These are phyloP conservation scores for Hylodesmum podocarpum DNA, from an alignment of 306 rosid genomes.

Conservation along the genomic window DNA sequence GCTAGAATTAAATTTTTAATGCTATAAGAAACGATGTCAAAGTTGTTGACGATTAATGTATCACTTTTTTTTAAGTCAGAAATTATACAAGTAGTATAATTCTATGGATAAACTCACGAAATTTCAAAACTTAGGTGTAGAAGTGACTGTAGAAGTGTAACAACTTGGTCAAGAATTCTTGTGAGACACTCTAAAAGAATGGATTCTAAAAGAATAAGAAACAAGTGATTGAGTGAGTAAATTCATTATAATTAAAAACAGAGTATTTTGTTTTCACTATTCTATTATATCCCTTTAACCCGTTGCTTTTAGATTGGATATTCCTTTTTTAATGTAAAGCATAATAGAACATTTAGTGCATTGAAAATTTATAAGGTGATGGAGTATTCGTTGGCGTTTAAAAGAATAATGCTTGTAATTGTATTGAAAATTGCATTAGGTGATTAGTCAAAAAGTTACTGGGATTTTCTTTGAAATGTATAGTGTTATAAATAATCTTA, in stretches of 20 bases:
- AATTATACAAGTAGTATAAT: not conserved
- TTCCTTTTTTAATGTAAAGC: not conserved
- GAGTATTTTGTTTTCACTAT: not conserved
- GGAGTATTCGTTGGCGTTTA: not conserved
- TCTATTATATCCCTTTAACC: not conserved
- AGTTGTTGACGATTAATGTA: not conserved
- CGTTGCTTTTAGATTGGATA: not conserved
- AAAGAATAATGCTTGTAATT: not conserved
- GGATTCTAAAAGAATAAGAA: not conserved
- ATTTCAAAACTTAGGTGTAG: not conserved
- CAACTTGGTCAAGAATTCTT: not conserved
- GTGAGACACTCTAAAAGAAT: too few relatives aligned
- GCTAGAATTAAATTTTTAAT: not conserved
- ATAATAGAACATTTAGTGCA: not conserved
- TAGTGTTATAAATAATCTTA: too few relatives aligned
- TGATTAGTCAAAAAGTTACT: not conserved
- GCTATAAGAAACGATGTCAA: not conserved
- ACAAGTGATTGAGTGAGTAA: not conserved
- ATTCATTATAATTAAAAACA: not conserved
- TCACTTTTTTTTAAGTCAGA: too few relatives aligned
- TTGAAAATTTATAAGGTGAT: not conserved
- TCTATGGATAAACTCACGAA: not conserved
- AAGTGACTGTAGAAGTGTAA: not conserved
- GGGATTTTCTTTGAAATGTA: not conserved
- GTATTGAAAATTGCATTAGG: not conserved